Evolutionary conservation across 768 basidiomycete species (phyloP).

Genomic region (Leccinum uliginosum): DNA sequence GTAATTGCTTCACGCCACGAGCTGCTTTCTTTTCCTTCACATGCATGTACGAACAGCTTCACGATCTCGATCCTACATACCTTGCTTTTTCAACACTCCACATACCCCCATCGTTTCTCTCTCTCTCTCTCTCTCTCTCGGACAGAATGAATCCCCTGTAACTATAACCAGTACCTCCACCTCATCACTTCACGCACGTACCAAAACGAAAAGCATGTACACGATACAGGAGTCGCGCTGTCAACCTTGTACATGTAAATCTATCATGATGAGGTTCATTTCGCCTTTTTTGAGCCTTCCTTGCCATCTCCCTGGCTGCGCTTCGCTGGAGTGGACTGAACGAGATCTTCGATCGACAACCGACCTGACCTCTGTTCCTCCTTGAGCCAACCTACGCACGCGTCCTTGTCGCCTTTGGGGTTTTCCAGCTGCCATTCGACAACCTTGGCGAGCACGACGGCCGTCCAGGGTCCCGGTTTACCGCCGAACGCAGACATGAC

Average conservation of each 20-base stretch:
- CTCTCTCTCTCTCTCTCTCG: neutral
- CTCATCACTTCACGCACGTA: neutral
- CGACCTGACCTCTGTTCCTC: conserved; percentile 47
- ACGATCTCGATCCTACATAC: neutral
- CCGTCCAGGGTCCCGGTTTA: conserved; percentile 69
- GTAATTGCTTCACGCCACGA: conserved; percentile 1
- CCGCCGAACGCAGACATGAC: conserved; percentile 50
- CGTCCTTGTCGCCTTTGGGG: conserved; percentile 59
- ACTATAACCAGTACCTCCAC: conserved; percentile 20
- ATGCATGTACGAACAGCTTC: conserved; percentile 2
- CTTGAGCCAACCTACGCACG: conserved; percentile 67
- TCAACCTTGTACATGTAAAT: neutral
- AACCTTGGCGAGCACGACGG: conserved; percentile 57
- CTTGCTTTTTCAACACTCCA: neutral
- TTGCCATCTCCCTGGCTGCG: conserved; percentile 18
- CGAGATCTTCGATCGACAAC: conserved; percentile 32
- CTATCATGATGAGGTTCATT: conserved; percentile 17
- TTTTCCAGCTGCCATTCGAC: conserved; percentile 84
- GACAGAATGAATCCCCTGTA: conserved; percentile 7
- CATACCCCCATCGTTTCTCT: neutral
- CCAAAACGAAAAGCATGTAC: conserved; percentile 2
- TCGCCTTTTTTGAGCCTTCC: conserved; percentile 29
- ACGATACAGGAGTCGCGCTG: neutral
- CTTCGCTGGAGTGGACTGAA: conserved; percentile 21
- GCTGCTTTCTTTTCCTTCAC: neutral